Evolutionary conservation across 768 basidiomycete genomes (phyloP).

Genomic region (Ephemerocybe angulata): DNA sequence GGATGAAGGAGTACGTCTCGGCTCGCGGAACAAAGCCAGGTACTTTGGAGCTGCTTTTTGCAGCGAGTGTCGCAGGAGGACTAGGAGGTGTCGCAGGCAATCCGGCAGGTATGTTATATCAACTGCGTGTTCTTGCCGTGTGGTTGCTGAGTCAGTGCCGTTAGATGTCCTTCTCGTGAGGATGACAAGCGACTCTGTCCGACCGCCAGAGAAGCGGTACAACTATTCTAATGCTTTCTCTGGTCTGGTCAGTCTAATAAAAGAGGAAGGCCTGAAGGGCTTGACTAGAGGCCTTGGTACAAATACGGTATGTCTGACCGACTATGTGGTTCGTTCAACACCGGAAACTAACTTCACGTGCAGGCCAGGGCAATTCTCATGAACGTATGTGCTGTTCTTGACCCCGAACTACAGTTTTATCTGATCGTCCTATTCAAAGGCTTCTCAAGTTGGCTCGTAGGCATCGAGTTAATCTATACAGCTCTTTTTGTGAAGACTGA

Average conservation of each 20-base stretch:
- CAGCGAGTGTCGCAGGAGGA: constrained; percentile 71
- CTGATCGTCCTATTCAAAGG: constrained; percentile 32
- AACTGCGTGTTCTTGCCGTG: constrained; percentile 4
- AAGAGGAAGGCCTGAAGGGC: constrained; percentile 66
- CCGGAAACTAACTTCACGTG: constrained; percentile 3
- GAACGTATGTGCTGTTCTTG: constrained; percentile 51
- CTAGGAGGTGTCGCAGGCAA: constrained; percentile 84
- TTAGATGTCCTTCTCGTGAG: constrained; percentile 71
- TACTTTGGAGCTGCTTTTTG: constrained; percentile 51
- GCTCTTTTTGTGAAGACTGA: not conserved
- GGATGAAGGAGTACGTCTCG: constrained; percentile 59
- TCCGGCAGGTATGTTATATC: constrained; percentile 55
- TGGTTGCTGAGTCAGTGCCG: not conserved
- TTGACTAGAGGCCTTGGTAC: constrained; percentile 73
- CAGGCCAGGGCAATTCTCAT: constrained; percentile 59
- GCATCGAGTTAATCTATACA: constrained; percentile 27
- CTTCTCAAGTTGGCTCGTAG: constrained; percentile 82
- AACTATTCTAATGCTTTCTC: constrained; percentile 76
- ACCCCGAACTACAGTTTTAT: constrained; percentile 9
- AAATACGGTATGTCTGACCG: constrained; percentile 59
- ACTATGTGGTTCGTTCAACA: not conserved
- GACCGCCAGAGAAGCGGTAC: constrained; percentile 70
- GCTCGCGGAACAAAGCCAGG: constrained; percentile 46
- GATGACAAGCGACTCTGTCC: constrained; percentile 84
- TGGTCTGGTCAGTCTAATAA: constrained; percentile 63